Base-by-base conservation (phyloP, 176 grass and related monocot genomes). In the Eragrostis nindensis region DNA sequence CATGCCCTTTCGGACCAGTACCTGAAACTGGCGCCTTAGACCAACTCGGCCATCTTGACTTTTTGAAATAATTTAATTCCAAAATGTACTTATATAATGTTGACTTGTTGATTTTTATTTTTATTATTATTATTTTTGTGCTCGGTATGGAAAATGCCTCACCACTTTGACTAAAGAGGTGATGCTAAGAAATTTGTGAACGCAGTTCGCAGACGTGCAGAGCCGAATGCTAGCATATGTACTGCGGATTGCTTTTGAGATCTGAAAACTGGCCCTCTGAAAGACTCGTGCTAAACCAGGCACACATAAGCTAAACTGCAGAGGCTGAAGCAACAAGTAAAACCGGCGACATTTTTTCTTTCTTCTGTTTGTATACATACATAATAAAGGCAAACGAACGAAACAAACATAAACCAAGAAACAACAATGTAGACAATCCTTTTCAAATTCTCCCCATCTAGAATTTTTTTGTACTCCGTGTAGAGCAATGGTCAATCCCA, bases 21-120 rank as follows among this genome's bases (percentile, higher is more conserved):
- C 92, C 88, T 89, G 92, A 95, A 98, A 99, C 92, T 95, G 96
- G 90, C 92, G 92, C 92, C 90, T 98, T 94, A 92, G 92, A 92
- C 95, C 86, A 94, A 98, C 90, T 94, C 90, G 92, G 92, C 87
- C 91, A 93, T 85, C 91, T 90, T 93, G 91, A 89, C 87, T 90
- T 86, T 86, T 94, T 95, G n/a, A n/a, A 11, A 22, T n/a, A n/a
- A n/a, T n/a, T n/a, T n/a, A n/a, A n/a, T n/a, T n/a, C n/a, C n/a
- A n/a, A n/a, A n/a, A n/a, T n/a, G n/a, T n/a, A n/a, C n/a, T n/a
- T n/a, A n/a, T n/a, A n/a, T n/a, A n/a, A n/a, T n/a, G n/a, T n/a
- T n/a, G n/a, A n/a, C n/a, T n/a, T n/a, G n/a, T n/a, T n/a, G n/a
- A n/a, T n/a, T n/a, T n/a, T n/a, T n/a, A n/a, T n/a, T n/a, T n/a